Conservation (phyloP, 1,139 yeast species). For the Zygosaccharomyces pseudobailii region DNA sequence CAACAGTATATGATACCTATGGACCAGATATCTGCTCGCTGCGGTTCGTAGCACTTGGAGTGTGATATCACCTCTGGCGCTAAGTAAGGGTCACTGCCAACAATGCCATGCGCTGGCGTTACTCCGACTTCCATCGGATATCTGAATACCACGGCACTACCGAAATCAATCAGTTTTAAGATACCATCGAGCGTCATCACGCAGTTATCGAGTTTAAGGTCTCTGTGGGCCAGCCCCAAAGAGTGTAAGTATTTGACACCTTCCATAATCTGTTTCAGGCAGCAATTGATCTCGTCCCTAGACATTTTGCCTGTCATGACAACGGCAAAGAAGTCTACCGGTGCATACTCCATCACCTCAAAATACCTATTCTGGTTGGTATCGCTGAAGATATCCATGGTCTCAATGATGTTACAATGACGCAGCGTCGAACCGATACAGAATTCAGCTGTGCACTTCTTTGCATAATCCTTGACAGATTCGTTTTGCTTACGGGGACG, state of each 20-base stretch:
- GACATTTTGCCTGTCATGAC: slow-evolving; percentile 97
- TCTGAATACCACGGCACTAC: slow-evolving; percentile 89
- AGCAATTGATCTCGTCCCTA: slow-evolving; percentile 77
- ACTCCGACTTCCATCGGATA: slow-evolving; percentile 81
- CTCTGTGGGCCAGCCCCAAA: slow-evolving; percentile 93
- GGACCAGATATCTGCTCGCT: slow-evolving; percentile 93
- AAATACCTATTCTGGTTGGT: slow-evolving; percentile 82
- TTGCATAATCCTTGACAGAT: slow-evolving; percentile 80
- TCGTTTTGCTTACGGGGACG: slow-evolving; percentile 82
- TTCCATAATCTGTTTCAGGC: slow-evolving; percentile 77
- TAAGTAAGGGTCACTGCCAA: slow-evolving; percentile 95
- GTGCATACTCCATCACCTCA: slow-evolving; percentile 97
- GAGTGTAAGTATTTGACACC: slow-evolving; percentile 84
- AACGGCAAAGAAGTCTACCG: slow-evolving; percentile 91
- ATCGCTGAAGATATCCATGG: slow-evolving; percentile 66
- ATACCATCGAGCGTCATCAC: slow-evolving; percentile 84
- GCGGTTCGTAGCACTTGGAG: slow-evolving; percentile 77
- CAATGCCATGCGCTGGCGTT: slow-evolving; percentile 85
- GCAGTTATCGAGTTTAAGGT: slow-evolving; percentile 89
- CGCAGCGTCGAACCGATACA: slow-evolving; percentile 94
- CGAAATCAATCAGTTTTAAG: slow-evolving; percentile 89
- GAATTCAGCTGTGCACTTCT: slow-evolving; percentile 94
- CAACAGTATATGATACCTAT: slow-evolving; percentile 93
- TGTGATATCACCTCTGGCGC: slow-evolving; percentile 88
- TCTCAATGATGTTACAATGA: slow-evolving; percentile 90